Conservation (phyloP, 164 flowering plant genomes). For the Magnolia sinica region DNA sequence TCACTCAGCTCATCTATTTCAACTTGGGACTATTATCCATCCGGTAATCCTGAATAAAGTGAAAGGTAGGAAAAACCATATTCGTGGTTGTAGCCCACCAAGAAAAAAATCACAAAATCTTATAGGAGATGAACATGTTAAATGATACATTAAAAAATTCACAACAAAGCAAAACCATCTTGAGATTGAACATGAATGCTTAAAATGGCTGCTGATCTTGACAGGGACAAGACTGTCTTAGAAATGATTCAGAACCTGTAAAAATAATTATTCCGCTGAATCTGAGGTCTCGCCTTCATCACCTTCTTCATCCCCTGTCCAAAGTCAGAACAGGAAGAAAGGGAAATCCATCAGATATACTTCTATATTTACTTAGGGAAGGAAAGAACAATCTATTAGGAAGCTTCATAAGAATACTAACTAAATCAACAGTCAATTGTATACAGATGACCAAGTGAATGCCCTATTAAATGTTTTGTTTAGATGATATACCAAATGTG, state of each 20-base stretch:
- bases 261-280: not conserved
- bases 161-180: not conserved
- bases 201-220: not conserved
- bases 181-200: not conserved
- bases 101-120: not conserved
- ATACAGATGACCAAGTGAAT: too few species aligned
- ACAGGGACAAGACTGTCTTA: not conserved
- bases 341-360: not conserved
- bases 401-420: too few species aligned
- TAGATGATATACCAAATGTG: too few species aligned
- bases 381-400: too few species aligned
- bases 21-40: too few species aligned
- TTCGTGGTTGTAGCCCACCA: not conserved
- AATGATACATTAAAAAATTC: not conserved
- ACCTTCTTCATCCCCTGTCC: not conserved
- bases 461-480: too few species aligned
- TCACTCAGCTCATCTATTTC: too few species aligned
- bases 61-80: too few species aligned
- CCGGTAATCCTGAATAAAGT: too few species aligned
- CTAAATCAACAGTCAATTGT: too few species aligned
- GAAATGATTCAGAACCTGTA: not conserved
- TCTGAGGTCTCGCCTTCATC: not conserved
- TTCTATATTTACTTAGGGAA: too few species aligned
- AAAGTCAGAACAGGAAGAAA: not conserved
- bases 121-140: not conserved